These are phyloP conservation scores for Kluyveromyces starmeri DNA, from an alignment of 805 yeast species.

Conservation along the genomic window DNA sequence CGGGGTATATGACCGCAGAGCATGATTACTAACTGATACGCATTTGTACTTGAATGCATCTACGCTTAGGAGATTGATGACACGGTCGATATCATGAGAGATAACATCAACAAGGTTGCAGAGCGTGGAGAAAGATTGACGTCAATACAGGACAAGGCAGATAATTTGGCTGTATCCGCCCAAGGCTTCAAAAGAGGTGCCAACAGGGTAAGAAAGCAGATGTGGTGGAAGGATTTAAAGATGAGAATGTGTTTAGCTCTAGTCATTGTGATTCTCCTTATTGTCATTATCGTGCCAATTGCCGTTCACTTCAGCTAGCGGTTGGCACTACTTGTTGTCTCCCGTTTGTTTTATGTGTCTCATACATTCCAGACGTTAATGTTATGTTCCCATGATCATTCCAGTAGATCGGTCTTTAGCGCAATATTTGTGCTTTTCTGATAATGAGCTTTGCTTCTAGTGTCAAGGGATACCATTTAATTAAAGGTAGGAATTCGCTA, in stretches of 20 bases:
- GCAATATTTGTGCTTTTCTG: too few relatives aligned
- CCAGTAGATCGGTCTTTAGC: too few relatives aligned
- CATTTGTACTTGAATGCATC: too few relatives aligned
- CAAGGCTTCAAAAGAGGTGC: constrained; percentile 95
- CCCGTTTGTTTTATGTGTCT: too few relatives aligned
- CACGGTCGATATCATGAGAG: constrained; percentile 96
- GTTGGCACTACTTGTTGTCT: too few relatives aligned
- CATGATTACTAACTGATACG: too few relatives aligned
- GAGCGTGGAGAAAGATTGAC: constrained; percentile 90
- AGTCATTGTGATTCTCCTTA: constrained; percentile 68
- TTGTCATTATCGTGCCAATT: constrained; percentile 81
- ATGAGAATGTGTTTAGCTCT: constrained; percentile 86
- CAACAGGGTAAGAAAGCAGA: constrained; percentile 91
- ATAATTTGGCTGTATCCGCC: constrained; percentile 83
- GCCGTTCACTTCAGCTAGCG: constrained; percentile 68
- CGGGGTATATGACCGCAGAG: too few relatives aligned
- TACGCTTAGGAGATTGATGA: constrained; percentile 70
- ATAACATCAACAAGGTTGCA: constrained; percentile 90
- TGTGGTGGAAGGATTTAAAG: constrained; percentile 99
- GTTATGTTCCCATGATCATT: too few relatives aligned
- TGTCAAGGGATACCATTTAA: too few relatives aligned
- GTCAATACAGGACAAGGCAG: constrained; percentile 86
- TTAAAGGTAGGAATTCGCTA: too few relatives aligned
- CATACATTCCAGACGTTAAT: too few relatives aligned
- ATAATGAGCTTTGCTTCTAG: too few relatives aligned